These are phyloP conservation scores for Chenopodium berlandieri DNA, from an alignment of 148 eudicot genomes.

Conservation along the genomic window DNA sequence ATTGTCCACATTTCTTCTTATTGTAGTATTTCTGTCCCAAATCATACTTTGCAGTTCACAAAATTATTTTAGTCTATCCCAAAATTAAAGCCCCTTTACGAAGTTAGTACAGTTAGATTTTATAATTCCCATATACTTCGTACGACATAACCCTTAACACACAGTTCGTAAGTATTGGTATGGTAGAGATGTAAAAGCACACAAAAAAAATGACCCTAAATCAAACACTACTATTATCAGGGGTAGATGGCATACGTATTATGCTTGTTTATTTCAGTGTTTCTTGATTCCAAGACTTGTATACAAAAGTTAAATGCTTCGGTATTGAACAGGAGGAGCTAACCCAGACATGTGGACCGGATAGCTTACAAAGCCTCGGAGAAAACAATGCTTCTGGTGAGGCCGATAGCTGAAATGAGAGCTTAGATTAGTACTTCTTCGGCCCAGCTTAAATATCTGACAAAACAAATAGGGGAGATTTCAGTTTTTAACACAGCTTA, in stretches of 20 bases:
- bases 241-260: not conserved
- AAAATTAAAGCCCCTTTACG: too few species aligned
- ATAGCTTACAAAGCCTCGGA: constrained; percentile 40
- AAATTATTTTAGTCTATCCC: not conserved
- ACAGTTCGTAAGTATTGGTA: not conserved
- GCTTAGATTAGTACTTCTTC: constrained; percentile 1
- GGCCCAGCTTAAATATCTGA: constrained; percentile 18
- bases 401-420: constrained; percentile 34
- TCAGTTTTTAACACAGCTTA: constrained; percentile 13
- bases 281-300: not conserved
- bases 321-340: constrained; percentile 62
- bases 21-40: not conserved
- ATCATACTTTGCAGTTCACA: too few species aligned
- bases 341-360: constrained; percentile 49
- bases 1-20: not conserved
- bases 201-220: not conserved
- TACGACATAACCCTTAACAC: not conserved
- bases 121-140: not conserved
- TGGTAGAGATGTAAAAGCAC: not conserved
- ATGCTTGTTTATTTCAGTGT: not conserved
- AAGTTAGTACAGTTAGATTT: not conserved
- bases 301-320: not conserved
- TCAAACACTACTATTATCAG: too few species aligned
- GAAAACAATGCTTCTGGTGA: constrained; percentile 37
- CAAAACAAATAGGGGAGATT: constrained; percentile 4